A percentile compares a stretch with the other conserved stretches of the same genome.
phyloP scores from a whole-genome alignment of 192 early-diverging fungal species.

The Backusella tuberculispora region DNA sequence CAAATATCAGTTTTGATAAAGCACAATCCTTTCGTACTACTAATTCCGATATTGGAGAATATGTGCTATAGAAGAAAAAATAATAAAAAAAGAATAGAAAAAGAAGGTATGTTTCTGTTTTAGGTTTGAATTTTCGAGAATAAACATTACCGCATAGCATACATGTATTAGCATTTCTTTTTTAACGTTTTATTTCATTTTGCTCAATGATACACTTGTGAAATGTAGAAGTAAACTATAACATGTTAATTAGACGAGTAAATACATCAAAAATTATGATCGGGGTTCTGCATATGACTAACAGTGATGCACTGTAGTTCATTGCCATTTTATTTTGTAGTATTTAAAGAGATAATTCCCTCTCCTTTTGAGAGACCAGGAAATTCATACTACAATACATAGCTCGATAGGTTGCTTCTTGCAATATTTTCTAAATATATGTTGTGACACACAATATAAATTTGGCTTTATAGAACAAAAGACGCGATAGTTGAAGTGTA shows the following conservation, averaged over 20 bases:
- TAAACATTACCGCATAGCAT: background rate
- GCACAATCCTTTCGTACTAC: background rate
- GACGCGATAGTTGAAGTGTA: background rate
- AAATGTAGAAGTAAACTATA: background rate
- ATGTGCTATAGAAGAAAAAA: background rate
- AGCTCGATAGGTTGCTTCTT: background rate
- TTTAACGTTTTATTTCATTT: background rate
- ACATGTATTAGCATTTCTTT: background rate
- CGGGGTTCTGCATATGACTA: background rate
- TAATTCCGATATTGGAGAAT: background rate
- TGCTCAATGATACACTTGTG: background rate
- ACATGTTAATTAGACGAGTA: background rate
- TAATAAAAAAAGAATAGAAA: background rate
- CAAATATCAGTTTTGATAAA: background rate
- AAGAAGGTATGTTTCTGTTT: background rate
- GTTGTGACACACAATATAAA: constrained; percentile 8
- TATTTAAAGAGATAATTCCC: background rate
- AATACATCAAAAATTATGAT: background rate
- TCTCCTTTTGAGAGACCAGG: background rate
- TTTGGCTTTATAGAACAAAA: background rate
- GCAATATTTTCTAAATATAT: background rate
- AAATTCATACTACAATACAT: background rate
- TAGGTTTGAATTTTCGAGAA: background rate
- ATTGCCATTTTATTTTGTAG: background rate
- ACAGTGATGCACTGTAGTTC: background rate